Conservation (phyloP, 2,329 filamentous ascomycete genomes). For the Sporothrix schenckii region DNA sequence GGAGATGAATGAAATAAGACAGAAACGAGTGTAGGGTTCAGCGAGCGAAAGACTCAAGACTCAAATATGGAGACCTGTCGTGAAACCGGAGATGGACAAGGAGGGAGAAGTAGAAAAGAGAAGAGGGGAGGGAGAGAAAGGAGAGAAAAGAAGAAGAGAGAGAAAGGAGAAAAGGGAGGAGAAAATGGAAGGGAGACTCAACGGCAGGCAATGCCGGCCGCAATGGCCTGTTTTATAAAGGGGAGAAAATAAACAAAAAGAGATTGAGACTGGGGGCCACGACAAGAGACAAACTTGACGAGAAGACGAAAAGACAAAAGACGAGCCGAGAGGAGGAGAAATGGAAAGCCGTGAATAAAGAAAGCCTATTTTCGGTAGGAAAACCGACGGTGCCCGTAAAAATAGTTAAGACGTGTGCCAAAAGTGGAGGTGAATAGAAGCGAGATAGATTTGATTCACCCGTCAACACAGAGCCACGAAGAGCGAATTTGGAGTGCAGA, state of each 20-base stretch:
- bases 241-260: background rate
- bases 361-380: background rate
- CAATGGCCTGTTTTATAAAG: conserved; percentile 4
- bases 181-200: background rate
- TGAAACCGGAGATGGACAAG: conserved; percentile 9
- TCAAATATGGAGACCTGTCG: background rate
- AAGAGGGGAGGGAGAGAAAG: background rate
- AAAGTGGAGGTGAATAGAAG: conserved; percentile 13
- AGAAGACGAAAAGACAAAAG: background rate
- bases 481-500: background rate
- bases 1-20: background rate
- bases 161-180: background rate
- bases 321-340: conserved; percentile 10
- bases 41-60: background rate
- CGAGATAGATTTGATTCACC: background rate
- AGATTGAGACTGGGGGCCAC: conserved; percentile 6
- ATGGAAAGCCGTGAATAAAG: background rate
- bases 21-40: conserved; percentile 7
- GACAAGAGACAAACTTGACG: background rate
- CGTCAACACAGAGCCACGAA: background rate
- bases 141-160: background rate
- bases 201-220: background rate
- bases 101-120: background rate
- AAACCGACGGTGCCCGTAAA: too few relatives aligned
- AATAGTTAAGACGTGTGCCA: background rate